These are phyloP conservation scores for Plectosphaerella cucumerina DNA, from an alignment of 2,329 filamentous ascomycete genomes.

Conservation along the genomic window DNA sequence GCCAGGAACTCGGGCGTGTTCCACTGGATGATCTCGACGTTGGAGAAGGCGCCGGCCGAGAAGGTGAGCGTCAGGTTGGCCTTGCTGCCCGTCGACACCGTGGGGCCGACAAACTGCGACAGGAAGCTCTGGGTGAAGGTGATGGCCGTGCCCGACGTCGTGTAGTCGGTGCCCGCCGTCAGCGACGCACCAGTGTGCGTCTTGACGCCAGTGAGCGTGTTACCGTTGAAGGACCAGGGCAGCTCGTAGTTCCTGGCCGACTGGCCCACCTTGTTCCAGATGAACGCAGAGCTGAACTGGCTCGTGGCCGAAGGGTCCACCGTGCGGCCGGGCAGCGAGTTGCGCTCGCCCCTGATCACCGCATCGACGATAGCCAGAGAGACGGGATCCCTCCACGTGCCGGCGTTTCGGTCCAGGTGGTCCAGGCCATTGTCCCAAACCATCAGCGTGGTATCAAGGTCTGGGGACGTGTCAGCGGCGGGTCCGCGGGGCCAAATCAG, in stretches of 20 bases:
- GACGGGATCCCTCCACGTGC: conserved; percentile 46
- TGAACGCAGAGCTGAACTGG: conserved; percentile 47
- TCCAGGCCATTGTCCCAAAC: conserved; percentile 59
- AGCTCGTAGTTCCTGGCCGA: conserved; percentile 36
- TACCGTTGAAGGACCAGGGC: conserved; percentile 50
- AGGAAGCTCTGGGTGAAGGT: conserved; percentile 45
- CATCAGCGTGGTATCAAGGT: conserved; percentile 45
- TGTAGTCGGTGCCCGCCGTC: conserved; percentile 37
- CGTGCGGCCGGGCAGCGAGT: conserved; percentile 47
- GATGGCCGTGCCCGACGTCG: conserved; percentile 36
- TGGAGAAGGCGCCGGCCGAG: conserved; percentile 41
- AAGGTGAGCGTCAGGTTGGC: conserved; percentile 49
- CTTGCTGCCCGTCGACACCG: conserved; percentile 38
- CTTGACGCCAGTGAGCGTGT: conserved; percentile 38
- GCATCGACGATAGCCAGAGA: conserved; percentile 42
- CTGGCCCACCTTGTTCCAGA: conserved; percentile 48
- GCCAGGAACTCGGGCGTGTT: conserved; percentile 34
- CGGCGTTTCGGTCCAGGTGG: conserved; percentile 44
- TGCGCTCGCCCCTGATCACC: conserved; percentile 36
- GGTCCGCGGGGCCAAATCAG: no score
- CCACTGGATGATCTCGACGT: conserved; percentile 49
- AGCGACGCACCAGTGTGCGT: conserved; percentile 21
- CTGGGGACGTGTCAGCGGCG: conserved; percentile 10
- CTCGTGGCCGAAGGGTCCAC: conserved; percentile 37
- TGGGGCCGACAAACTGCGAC: conserved; percentile 33